A percentile compares a stretch with the other conserved stretches of the same genome.
Conservation (phyloP, 2,329 filamentous ascomycete species). For the Chaetomiaceae sp. region DNA sequence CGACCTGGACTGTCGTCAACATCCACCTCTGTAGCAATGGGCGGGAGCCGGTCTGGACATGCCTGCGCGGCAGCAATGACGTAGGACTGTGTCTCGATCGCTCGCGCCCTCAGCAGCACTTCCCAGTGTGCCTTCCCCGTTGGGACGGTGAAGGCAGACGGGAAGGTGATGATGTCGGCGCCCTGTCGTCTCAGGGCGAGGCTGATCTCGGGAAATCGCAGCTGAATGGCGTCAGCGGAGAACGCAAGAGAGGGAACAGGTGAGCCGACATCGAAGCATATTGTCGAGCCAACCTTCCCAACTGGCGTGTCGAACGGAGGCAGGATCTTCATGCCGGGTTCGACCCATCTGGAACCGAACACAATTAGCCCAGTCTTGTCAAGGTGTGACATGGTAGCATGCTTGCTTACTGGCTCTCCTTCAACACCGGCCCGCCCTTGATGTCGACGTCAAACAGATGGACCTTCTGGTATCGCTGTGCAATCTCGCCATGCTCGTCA, state of each 20-base stretch:
- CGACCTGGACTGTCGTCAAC: slow-evolving; percentile 2
- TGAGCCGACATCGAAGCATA: slow-evolving; percentile 90
- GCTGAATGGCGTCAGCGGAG: slow-evolving; percentile 2
- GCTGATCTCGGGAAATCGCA: slow-evolving; percentile 27
- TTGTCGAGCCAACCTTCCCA: slow-evolving; percentile 72
- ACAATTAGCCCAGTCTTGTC: background rate
- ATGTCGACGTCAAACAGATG: slow-evolving; percentile 75
- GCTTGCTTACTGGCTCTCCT: slow-evolving; percentile 24
- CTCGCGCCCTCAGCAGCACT: slow-evolving; percentile 68
- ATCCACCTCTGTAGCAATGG: background rate
- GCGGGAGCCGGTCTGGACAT: slow-evolving; percentile 6
- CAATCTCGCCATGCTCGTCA: slow-evolving; percentile 39
- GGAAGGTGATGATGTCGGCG: slow-evolving; percentile 79
- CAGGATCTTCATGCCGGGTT: slow-evolving; percentile 60
- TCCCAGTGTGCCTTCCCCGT: slow-evolving; percentile 88
- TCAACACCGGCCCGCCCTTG: slow-evolving; percentile 28
- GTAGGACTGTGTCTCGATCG: slow-evolving; percentile 85
- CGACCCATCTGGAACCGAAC: slow-evolving; percentile 47
- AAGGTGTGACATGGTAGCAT: too few species aligned
- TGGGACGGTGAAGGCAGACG: slow-evolving; percentile 83
- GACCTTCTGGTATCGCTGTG: slow-evolving; percentile 71
- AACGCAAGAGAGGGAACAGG: background rate
- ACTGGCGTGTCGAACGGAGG: slow-evolving; percentile 68
- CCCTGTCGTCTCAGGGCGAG: slow-evolving; percentile 31
- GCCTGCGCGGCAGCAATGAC: slow-evolving; percentile 78